A percentile compares a stretch with the other conserved stretches of the same genome.
Evolutionary conservation across 202 grass and related monocot species (phyloP).

Genomic region (Eragrostis tef): DNA sequence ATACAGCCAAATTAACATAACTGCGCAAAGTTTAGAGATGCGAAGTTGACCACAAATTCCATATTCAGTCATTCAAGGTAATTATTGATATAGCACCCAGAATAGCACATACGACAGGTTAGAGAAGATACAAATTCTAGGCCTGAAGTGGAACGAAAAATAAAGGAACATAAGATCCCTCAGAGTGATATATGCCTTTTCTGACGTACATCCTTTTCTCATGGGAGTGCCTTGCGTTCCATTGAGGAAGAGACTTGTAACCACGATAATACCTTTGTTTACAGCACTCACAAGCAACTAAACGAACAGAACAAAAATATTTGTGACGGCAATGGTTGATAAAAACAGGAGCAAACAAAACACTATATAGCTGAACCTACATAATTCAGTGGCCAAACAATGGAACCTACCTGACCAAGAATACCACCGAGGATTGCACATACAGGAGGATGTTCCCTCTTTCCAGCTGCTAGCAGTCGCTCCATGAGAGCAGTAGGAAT

Average conservation of each 20-base stretch:
- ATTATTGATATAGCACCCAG: neutral
- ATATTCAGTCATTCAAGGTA: neutral
- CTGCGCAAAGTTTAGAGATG: neutral
- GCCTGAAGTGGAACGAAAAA: neutral
- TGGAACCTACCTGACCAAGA: constrained; percentile 76
- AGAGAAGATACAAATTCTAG: neutral
- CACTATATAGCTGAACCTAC: neutral
- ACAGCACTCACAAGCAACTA: constrained; percentile 2
- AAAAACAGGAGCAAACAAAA: neutral
- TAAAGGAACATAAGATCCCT: neutral
- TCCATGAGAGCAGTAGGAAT: constrained; percentile 64
- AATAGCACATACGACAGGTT: neutral
- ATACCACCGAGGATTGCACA: constrained; percentile 85
- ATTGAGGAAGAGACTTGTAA: neutral
- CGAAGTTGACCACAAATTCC: neutral
- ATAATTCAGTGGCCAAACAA: neutral
- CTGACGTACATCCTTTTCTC: neutral
- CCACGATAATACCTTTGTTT: neutral
- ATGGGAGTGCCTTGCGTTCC: neutral
- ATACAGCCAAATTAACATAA: neutral
- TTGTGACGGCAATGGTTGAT: neutral
- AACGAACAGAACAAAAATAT: neutral
- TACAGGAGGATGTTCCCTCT: constrained; percentile 75
- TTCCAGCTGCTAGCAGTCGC: constrained; percentile 68
- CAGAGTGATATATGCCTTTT: neutral